Evolutionary conservation across 2,329 filamentous ascomycete genomes (phyloP).

Genomic region (Neodidymelliopsis sp.): DNA sequence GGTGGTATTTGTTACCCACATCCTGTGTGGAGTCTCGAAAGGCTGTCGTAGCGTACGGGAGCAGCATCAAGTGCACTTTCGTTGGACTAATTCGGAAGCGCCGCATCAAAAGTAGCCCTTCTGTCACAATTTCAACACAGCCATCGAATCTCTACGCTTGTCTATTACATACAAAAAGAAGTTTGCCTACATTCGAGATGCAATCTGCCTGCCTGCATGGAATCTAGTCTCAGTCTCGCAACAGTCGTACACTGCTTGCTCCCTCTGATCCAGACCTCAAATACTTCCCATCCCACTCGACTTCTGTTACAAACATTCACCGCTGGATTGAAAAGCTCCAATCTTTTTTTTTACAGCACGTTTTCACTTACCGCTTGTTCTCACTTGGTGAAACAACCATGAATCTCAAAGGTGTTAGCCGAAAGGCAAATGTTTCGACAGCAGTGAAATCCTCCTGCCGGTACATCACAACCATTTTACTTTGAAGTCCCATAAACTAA

Average conservation of each 20-base stretch:
- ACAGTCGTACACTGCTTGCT: not conserved
- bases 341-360: not conserved
- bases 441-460: not conserved
- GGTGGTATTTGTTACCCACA: conserved; percentile 8
- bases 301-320: not conserved
- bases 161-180: not conserved
- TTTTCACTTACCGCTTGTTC: not conserved
- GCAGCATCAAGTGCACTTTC: conserved; percentile 1
- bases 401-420: not conserved
- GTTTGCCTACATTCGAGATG: not conserved
- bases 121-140: conserved; percentile 4
- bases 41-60: conserved; percentile 6
- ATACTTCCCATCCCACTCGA: not conserved
- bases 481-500: not conserved
- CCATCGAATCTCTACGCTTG: conserved; percentile 1
- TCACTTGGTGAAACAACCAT: not conserved
- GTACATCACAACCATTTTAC: not conserved
- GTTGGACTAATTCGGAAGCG: conserved; percentile 16
- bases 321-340: not conserved
- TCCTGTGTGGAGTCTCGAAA: conserved; percentile 11
- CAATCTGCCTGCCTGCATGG: not conserved
- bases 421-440: conserved; percentile 1
- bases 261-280: not conserved
- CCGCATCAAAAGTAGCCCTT: conserved; percentile 6
- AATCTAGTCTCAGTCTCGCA: conserved; percentile 1